phyloP scores from a whole-genome alignment of 2,329 filamentous ascomycete genomes.

The Monilinia polystroma region DNA sequence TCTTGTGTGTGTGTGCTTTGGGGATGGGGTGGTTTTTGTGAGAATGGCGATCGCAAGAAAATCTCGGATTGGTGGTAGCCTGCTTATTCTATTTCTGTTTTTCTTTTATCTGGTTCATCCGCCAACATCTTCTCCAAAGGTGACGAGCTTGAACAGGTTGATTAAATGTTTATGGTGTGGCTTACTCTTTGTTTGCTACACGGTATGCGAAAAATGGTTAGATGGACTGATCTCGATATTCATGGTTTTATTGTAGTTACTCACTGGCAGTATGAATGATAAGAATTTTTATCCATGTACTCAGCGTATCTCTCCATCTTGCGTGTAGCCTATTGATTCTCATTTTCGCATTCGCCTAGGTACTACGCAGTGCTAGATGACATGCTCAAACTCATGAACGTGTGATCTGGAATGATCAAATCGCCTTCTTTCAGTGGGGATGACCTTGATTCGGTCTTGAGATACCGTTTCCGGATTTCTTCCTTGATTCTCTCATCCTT shows the following conservation, averaged over 20 bases:
- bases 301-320: not conserved
- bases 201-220: not conserved
- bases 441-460: not conserved
- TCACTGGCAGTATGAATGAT: not conserved
- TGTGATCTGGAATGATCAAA: not conserved
- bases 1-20: not conserved
- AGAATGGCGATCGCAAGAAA: slow-evolving; percentile 13
- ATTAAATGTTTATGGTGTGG: not conserved
- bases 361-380: not conserved
- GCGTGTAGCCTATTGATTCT: not conserved
- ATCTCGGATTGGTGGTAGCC: not conserved
- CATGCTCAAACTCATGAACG: not conserved
- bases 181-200: not conserved
- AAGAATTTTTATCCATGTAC: not conserved
- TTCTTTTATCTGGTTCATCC: not conserved
- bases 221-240: not conserved
- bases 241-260: not conserved
- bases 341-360: not conserved
- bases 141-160: not conserved
- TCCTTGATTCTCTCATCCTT: not conserved
- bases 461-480: not conserved
- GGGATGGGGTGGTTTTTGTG: slow-evolving; percentile 11
- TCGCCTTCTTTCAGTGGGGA: slow-evolving; percentile 13
- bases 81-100: slow-evolving; percentile 3
- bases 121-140: not conserved